Percentiles rank a stretch among this genome's conserved stretches.
phyloP scores from a whole-genome alignment of 2,329 filamentous ascomycete species.

The Cordyceps militaris region DNA sequence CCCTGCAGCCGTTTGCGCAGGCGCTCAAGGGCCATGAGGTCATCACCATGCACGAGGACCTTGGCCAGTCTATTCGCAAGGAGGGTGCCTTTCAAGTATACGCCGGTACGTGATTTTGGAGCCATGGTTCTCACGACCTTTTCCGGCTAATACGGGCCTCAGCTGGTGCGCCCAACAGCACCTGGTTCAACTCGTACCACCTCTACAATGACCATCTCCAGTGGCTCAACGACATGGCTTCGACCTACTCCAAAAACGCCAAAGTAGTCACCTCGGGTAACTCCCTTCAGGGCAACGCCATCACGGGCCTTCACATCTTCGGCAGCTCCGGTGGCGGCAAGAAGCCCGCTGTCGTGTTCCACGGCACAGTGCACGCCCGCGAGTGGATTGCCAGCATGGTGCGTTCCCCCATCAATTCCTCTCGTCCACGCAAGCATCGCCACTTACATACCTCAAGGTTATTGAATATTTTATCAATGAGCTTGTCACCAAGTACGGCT shows the following conservation, averaged over 20 bases:
- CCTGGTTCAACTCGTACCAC: slow-evolving; percentile 50
- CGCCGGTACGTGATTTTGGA: slow-evolving; percentile 6
- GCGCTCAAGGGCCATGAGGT: slow-evolving; percentile 26
- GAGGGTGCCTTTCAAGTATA: slow-evolving; percentile 27
- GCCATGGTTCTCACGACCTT: neutral
- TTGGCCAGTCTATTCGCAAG: slow-evolving; percentile 30
- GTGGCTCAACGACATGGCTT: slow-evolving; percentile 40
- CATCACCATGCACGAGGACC: slow-evolving; percentile 31
- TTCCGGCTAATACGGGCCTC: neutral
- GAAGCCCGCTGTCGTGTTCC: slow-evolving; percentile 46
- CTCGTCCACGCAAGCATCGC: neutral
- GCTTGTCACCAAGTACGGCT: slow-evolving; percentile 40
- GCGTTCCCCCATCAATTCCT: neutral
- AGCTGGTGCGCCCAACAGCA: slow-evolving; percentile 22
- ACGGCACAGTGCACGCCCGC: slow-evolving; percentile 52
- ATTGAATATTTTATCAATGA: slow-evolving; percentile 46
- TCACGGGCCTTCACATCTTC: slow-evolving; percentile 56
- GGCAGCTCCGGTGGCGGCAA: slow-evolving; percentile 36
- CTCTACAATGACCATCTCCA: slow-evolving; percentile 42
- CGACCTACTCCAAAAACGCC: slow-evolving; percentile 35
- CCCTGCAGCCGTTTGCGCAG: slow-evolving; percentile 27
- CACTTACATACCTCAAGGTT: slow-evolving; percentile 20
- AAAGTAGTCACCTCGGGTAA: slow-evolving; percentile 43
- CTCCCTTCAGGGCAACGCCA: slow-evolving; percentile 42
- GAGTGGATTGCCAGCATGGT: slow-evolving; percentile 55